phyloP scores from a whole-genome alignment of 805 yeast genomes.

The Saccharomycopsis capsularis region DNA sequence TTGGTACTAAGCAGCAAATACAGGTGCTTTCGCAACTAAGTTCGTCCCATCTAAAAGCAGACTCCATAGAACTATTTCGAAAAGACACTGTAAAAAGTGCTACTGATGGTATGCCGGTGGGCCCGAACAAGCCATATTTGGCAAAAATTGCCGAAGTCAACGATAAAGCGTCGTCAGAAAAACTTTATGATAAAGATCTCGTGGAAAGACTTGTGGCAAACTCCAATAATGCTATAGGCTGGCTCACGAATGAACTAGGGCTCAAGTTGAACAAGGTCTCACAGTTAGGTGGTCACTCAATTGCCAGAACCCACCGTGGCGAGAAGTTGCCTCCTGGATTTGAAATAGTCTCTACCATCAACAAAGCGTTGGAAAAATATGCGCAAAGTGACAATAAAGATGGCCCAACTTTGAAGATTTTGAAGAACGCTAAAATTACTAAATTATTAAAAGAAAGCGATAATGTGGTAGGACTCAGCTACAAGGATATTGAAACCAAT shows the following conservation, averaged over 20 bases:
- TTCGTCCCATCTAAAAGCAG: slow-evolving; percentile 16
- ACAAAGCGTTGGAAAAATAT: slow-evolving; percentile 31
- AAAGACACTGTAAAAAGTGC: slow-evolving; percentile 33
- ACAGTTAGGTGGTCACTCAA: slow-evolving; percentile 36
- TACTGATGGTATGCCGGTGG: slow-evolving; percentile 25
- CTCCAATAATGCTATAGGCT: slow-evolving; percentile 30
- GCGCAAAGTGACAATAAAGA: slow-evolving; percentile 22
- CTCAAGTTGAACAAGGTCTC: slow-evolving; percentile 31
- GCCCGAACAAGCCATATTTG: slow-evolving; percentile 3
- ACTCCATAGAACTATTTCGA: slow-evolving; percentile 27
- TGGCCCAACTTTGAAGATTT: slow-evolving; percentile 28
- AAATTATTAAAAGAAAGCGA: slow-evolving; percentile 29
- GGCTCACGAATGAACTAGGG: slow-evolving; percentile 29
- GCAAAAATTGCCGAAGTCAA: not conserved
- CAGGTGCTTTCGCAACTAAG: not conserved
- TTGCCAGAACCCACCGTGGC: slow-evolving; percentile 36
- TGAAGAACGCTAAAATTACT: slow-evolving; percentile 34
- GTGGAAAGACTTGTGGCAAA: slow-evolving; percentile 27
- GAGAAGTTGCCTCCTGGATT: slow-evolving; percentile 52
- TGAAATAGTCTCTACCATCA: slow-evolving; percentile 44
- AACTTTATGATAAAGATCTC: slow-evolving; percentile 22
- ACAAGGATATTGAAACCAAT: slow-evolving; percentile 28
- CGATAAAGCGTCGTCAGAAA: slow-evolving; percentile 10
- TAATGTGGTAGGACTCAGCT: slow-evolving; percentile 38
- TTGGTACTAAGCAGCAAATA: slow-evolving; percentile 26